phyloP scores from a whole-genome alignment of 2,329 filamentous ascomycete genomes.

The Clarireedia sp. region DNA sequence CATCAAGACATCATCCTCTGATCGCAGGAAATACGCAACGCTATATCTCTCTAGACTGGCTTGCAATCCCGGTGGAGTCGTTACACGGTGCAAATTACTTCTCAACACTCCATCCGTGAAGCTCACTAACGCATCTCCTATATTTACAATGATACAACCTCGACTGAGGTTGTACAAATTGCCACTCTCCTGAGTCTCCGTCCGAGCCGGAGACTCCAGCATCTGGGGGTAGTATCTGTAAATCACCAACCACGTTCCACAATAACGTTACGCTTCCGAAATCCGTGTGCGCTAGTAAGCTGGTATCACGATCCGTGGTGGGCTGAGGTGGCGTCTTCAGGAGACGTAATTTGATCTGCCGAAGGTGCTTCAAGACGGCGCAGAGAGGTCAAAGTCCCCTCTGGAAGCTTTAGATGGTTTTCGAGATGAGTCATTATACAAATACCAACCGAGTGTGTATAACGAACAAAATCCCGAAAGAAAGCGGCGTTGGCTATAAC shows the following conservation, averaged over 20 bases:
- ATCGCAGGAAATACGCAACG: constrained; percentile 45
- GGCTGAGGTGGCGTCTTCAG: constrained; percentile 41
- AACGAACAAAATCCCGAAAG: not conserved
- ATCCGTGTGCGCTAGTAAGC: constrained; percentile 47
- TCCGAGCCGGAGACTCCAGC: constrained; percentile 15
- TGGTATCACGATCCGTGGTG: constrained; percentile 33
- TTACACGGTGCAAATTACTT: constrained; percentile 41
- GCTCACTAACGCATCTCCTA: constrained; percentile 37
- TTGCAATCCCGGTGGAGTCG: constrained; percentile 40
- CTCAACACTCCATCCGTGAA: constrained; percentile 35
- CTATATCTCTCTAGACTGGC: constrained; percentile 37
- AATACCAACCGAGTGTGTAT: not conserved
- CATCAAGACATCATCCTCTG: constrained; percentile 39
- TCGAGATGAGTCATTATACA: not conserved
- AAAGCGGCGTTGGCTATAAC: not conserved
- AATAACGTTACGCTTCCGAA: constrained; percentile 48
- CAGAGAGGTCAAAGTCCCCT: constrained; percentile 34
- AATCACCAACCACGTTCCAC: constrained; percentile 47
- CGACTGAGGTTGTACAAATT: constrained; percentile 44
- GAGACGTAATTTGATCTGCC: constrained; percentile 48
- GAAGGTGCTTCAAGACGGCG: constrained; percentile 37
- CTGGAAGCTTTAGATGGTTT: not conserved
- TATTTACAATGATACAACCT: constrained; percentile 37
- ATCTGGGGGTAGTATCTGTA: constrained; percentile 42
- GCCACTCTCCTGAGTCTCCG: constrained; percentile 33